phyloP scores from a whole-genome alignment of 169 alveolate genomes.

The Plasmodium inui region DNA sequence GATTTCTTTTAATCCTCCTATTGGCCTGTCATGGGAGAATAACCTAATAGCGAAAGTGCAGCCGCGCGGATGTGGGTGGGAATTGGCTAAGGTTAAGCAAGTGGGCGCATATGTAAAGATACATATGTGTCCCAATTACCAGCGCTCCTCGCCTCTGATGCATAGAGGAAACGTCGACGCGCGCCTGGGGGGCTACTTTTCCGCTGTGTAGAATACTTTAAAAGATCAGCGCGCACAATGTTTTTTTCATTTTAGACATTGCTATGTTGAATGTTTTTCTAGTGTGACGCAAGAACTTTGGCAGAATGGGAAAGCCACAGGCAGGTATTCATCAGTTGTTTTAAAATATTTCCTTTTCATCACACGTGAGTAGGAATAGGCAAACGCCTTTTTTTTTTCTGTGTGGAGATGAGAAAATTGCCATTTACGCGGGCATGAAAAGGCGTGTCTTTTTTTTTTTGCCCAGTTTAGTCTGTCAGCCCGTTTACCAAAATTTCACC shows the following conservation, averaged over 20 bases:
- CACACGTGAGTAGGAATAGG: background rate
- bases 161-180: background rate
- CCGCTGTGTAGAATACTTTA: background rate
- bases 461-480: background rate
- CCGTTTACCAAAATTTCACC: background rate
- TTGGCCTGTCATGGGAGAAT: background rate
- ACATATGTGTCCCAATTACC: background rate
- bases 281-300: background rate
- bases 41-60: background rate
- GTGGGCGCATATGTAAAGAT: background rate
- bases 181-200: background rate
- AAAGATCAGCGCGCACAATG: background rate
- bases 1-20: background rate
- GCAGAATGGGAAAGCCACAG: background rate
- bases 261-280: background rate
- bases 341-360: background rate
- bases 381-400: background rate
- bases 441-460: background rate
- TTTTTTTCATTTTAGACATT: constrained; percentile 4
- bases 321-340: background rate
- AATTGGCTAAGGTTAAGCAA: background rate
- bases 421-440: background rate
- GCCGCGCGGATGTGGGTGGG: background rate
- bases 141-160: background rate
- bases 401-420: background rate